Conservation (phyloP, 768 basidiomycete genomes). For the Boletus rufocinnamomeus region DNA sequence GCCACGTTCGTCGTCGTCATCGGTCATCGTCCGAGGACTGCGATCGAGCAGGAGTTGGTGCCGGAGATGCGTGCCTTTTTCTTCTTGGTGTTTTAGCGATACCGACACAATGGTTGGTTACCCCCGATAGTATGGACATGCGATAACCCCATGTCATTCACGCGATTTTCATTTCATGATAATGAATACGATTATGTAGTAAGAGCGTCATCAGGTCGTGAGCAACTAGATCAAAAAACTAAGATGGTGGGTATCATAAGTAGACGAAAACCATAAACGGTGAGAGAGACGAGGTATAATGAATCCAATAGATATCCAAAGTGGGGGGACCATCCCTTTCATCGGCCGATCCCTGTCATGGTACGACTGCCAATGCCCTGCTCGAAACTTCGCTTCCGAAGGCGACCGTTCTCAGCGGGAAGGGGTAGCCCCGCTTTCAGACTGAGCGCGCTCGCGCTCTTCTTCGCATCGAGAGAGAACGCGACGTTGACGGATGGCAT, state of each 20-base stretch:
- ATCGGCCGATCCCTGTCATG: conserved; percentile 50
- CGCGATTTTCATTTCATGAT: neutral
- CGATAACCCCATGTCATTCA: neutral
- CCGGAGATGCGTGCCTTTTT: neutral
- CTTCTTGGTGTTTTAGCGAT: neutral
- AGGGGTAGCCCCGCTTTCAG: conserved; percentile 34
- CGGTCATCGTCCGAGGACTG: neutral
- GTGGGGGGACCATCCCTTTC: neutral
- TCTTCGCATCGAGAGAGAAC: conserved; percentile 60
- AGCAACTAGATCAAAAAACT: neutral
- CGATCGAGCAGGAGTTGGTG: conserved; percentile 2
- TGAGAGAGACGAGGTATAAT: conserved; percentile 2
- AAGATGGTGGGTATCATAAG: conserved; percentile 10
- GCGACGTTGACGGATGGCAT: conserved; percentile 69
- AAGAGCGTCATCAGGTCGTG: neutral
- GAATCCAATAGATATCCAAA: conserved; percentile 3
- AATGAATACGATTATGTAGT: neutral
- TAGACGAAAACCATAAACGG: neutral
- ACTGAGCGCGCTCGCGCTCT: conserved; percentile 47
- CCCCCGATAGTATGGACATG: neutral
- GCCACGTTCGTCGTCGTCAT: neutral
- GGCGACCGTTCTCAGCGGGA: conserved; percentile 51
- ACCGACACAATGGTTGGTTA: conserved; percentile 1
- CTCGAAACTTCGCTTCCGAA: conserved; percentile 38
- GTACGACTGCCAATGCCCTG: conserved; percentile 50